phyloP scores from a whole-genome alignment of 495 filamentous ascomycete species.

The Filosporella fistucella region DNA sequence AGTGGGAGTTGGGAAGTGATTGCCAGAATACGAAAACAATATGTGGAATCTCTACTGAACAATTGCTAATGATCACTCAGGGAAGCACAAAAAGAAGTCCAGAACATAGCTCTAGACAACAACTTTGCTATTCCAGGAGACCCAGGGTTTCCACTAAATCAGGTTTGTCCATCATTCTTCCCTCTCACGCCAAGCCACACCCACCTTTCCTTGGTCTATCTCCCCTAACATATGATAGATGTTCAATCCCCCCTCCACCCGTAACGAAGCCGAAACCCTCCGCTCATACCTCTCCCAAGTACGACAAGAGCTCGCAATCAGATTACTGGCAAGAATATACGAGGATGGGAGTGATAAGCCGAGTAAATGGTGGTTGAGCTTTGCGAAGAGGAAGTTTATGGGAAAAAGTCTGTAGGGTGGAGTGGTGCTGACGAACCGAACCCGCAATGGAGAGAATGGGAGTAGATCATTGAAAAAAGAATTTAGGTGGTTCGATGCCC shows the following conservation, averaged over 20 bases:
- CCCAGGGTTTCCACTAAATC: conserved; percentile 86
- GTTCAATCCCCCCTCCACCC: conserved; percentile 67
- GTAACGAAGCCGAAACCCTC: conserved; percentile 83
- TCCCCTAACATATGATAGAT: conserved; percentile 30
- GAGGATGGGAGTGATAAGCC: conserved; percentile 73
- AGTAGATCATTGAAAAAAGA: no score
- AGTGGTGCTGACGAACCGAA: neutral
- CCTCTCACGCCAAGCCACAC: neutral
- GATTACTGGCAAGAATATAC: conserved; percentile 82
- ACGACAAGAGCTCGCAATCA: conserved; percentile 79
- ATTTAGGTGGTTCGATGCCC: no score
- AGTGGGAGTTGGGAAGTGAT: no score
- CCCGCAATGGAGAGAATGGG: no score
- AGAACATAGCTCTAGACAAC: conserved; percentile 65
- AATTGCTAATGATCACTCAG: conserved; percentile 21
- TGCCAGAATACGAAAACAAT: no score
- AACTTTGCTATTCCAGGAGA: conserved; percentile 97
- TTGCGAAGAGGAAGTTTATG: conserved; percentile 99
- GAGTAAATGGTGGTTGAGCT: conserved; percentile 99
- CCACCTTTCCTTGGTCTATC: conserved; percentile 3
- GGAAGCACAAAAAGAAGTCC: conserved; percentile 50
- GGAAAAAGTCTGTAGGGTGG: conserved; percentile 69
- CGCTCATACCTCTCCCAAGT: conserved; percentile 87
- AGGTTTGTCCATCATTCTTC: conserved; percentile 38
- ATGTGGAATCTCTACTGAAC: conserved; percentile 1